Percentiles rank a stretch among this genome's conserved stretches.
Conservation (phyloP, 1,284 basidiomycete genomes). For the Chalciporus sp. region DNA sequence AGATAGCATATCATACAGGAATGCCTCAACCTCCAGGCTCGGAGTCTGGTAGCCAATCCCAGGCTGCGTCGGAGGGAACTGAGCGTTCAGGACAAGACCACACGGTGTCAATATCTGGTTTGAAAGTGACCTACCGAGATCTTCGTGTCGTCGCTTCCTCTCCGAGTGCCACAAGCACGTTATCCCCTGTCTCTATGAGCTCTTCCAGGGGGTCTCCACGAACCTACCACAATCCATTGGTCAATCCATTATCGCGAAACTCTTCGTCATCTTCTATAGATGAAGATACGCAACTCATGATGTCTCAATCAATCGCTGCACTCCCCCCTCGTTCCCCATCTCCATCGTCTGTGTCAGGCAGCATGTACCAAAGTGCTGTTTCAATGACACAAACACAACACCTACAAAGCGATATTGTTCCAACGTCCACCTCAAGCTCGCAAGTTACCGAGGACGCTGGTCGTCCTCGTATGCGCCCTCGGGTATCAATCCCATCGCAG, state of each 20-base stretch:
- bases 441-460: background rate
- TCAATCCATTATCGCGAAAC: slow-evolving; percentile 40
- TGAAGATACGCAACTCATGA: slow-evolving; percentile 63
- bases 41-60: slow-evolving; percentile 11
- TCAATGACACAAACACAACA: slow-evolving; percentile 40
- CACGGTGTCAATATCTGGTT: slow-evolving; percentile 52
- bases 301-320: slow-evolving; percentile 74
- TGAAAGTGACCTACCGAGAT: slow-evolving; percentile 48
- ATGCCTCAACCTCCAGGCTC: slow-evolving; percentile 3
- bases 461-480: slow-evolving; percentile 5
- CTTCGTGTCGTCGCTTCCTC: slow-evolving; percentile 34
- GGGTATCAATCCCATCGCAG: slow-evolving; percentile 12
- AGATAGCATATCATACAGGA: slow-evolving; percentile 57
- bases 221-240: slow-evolving; percentile 36
- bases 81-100: slow-evolving; percentile 32
- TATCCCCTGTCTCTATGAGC: slow-evolving; percentile 23
- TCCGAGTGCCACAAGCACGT: slow-evolving; percentile 19
- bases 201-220: slow-evolving; percentile 21
- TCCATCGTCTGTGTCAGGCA: slow-evolving; percentile 51
- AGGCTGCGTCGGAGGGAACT: slow-evolving; percentile 32
- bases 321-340: slow-evolving; percentile 51
- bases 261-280: slow-evolving; percentile 55
- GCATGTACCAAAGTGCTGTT: slow-evolving; percentile 76
- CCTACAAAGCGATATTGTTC: background rate
- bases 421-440: background rate